These are phyloP conservation scores for Alternaria brassicae DNA, from an alignment of 2,329 filamentous ascomycete genomes.

Conservation along the genomic window DNA sequence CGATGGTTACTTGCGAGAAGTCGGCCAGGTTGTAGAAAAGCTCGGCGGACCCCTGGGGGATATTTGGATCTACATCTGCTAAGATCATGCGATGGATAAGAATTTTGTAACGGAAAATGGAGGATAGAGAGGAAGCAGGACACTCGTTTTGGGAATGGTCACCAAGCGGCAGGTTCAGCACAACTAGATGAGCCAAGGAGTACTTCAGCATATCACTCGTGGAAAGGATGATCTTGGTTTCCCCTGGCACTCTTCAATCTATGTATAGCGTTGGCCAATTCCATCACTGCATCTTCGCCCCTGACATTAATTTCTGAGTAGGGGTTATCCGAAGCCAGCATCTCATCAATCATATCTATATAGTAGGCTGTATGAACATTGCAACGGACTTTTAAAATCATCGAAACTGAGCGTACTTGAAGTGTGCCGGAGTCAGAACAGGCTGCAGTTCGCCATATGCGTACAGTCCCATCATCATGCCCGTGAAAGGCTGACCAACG, in stretches of 20 bases:
- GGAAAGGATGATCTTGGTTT: background rate
- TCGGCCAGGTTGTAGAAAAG: too few relatives aligned
- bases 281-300: background rate
- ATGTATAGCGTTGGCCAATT: background rate
- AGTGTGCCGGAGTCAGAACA: constrained; percentile 53
- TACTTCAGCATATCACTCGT: background rate
- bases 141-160: background rate
- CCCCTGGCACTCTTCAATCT: background rate
- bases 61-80: too few relatives aligned
- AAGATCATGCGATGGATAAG: background rate
- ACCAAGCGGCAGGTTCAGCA: background rate
- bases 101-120: background rate
- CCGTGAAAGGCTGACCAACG: constrained; percentile 54
- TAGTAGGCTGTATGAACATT: background rate
- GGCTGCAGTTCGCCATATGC: constrained; percentile 53
- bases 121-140: background rate
- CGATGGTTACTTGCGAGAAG: too few relatives aligned
- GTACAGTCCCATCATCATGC: constrained; percentile 58
- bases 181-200: background rate
- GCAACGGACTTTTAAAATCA: background rate
- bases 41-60: too few relatives aligned
- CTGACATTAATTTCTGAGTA: background rate
- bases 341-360: background rate
- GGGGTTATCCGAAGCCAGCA: background rate
- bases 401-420: constrained; percentile 33